Conservation (phyloP, 176 grass and related monocot species). For the Hsuehochloa calcarea region DNA sequence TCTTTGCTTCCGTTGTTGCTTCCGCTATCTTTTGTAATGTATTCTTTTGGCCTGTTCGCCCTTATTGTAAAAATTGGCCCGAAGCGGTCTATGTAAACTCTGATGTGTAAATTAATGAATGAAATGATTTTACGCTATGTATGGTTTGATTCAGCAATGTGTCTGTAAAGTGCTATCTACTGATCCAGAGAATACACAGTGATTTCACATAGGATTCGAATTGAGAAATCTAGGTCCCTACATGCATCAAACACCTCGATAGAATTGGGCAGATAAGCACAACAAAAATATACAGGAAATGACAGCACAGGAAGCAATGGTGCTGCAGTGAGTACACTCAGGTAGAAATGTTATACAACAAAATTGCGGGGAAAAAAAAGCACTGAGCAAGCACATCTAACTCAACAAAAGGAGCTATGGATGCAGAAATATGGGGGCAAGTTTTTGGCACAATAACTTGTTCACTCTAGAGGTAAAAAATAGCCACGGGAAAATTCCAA, state of each 20-base stretch:
- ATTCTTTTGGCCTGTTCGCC: too few relatives aligned
- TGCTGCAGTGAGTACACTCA: neutral
- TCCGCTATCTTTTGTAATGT: too few relatives aligned
- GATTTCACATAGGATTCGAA: too few relatives aligned
- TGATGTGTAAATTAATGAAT: too few relatives aligned
- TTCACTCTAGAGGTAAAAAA: constrained; percentile 67
- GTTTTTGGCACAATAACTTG: constrained; percentile 68
- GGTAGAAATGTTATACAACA: constrained; percentile 6
- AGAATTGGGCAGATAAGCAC: neutral
- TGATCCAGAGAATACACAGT: too few relatives aligned
- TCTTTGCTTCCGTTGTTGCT: too few relatives aligned
- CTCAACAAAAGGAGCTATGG: neutral
- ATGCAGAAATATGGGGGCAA: constrained; percentile 44
- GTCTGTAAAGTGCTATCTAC: too few relatives aligned
- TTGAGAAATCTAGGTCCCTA: too few relatives aligned
- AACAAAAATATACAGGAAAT: constrained; percentile 5
- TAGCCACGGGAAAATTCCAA: constrained; percentile 92
- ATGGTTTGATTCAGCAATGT: too few relatives aligned
- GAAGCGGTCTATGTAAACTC: too few relatives aligned
- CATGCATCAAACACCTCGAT: neutral
- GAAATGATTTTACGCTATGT: too few relatives aligned
- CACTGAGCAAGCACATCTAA: neutral
- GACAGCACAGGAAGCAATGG: neutral
- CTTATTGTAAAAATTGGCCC: too few relatives aligned
- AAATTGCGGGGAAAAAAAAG: neutral